Conservation (phyloP, 345 rosid genomes). For the Balakata baccata region DNA sequence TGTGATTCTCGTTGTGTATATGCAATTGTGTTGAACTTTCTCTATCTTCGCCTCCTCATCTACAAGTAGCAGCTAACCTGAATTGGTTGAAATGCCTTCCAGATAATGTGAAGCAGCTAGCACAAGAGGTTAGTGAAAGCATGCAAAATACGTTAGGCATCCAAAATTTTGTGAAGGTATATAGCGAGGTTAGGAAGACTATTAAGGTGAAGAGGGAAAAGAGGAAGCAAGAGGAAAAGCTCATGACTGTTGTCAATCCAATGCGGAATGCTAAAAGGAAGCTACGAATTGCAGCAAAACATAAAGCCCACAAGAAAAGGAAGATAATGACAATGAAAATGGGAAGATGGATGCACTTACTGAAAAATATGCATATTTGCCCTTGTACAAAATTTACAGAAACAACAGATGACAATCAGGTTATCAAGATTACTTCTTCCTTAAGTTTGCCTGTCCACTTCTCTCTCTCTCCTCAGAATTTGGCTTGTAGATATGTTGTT, state of each 20-base stretch:
- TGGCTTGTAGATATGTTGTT: no score
- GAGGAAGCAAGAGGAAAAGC: conserved; percentile 72
- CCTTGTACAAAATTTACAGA: no score
- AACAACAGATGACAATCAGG: no score
- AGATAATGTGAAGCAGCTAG: conserved; percentile 69
- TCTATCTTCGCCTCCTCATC: neutral
- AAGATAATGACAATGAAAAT: conserved; percentile 62
- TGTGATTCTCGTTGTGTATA: neutral
- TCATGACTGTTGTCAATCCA: conserved; percentile 85
- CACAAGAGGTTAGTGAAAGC: conserved; percentile 61
- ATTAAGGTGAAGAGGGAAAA: conserved; percentile 64
- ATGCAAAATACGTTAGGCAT: conserved; percentile 53
- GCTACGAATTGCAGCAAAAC: conserved; percentile 68
- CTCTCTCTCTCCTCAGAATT: no score
- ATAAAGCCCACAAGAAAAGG: conserved; percentile 69
- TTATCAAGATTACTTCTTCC: no score
- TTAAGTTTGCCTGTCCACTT: no score
- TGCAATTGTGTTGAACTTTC: neutral
- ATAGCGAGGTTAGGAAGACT: conserved; percentile 57
- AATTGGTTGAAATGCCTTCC: neutral
- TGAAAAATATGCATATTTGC: no score
- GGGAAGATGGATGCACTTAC: conserved; percentile 55
- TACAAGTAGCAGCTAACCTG: no score
- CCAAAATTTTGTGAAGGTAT: conserved; percentile 50
- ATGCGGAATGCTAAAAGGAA: conserved; percentile 81